phyloP scores from a whole-genome alignment of 768 basidiomycete genomes.

The Boletales sp. region DNA sequence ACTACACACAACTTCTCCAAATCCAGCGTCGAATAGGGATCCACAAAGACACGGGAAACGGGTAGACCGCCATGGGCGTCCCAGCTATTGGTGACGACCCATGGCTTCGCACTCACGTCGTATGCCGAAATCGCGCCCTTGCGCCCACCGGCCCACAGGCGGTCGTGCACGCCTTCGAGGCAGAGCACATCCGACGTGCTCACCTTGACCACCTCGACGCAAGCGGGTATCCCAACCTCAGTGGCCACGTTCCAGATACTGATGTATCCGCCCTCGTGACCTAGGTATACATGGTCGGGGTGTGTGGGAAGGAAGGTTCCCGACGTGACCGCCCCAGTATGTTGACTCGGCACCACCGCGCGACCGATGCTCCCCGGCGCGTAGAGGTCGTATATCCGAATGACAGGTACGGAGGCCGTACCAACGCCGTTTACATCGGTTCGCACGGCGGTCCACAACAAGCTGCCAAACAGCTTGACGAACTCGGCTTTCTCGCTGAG shows the following conservation, averaged over 20 bases:
- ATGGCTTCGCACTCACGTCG: constrained; percentile 70
- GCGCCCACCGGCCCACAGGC: constrained; percentile 85
- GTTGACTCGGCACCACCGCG: constrained; percentile 59
- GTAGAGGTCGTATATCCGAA: constrained; percentile 79
- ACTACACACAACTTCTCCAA: constrained; percentile 65
- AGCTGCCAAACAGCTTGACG: constrained; percentile 65
- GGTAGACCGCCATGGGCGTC: constrained; percentile 70
- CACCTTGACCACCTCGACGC: constrained; percentile 76
- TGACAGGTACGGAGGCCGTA: constrained; percentile 55
- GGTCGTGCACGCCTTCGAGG: constrained; percentile 78
- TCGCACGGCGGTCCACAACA: constrained; percentile 79
- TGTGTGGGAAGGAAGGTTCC: constrained; percentile 72
- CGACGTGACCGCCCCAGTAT: constrained; percentile 78
- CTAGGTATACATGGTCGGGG: constrained; percentile 70
- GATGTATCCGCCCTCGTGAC: constrained; percentile 89
- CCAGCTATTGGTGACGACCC: constrained; percentile 88
- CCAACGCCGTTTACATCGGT: constrained; percentile 44
- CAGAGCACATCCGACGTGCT: constrained; percentile 77
- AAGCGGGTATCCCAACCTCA: constrained; percentile 56
- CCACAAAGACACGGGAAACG: constrained; percentile 61
- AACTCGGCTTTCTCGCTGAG: constrained; percentile 83
- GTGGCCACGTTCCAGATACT: constrained; percentile 71
- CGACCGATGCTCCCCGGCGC: constrained; percentile 53
- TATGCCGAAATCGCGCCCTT: constrained; percentile 81
- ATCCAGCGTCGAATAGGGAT: constrained; percentile 72